Evolutionary conservation across 148 eudicot genomes (phyloP).

Genomic region (Nepenthes gracilis): DNA sequence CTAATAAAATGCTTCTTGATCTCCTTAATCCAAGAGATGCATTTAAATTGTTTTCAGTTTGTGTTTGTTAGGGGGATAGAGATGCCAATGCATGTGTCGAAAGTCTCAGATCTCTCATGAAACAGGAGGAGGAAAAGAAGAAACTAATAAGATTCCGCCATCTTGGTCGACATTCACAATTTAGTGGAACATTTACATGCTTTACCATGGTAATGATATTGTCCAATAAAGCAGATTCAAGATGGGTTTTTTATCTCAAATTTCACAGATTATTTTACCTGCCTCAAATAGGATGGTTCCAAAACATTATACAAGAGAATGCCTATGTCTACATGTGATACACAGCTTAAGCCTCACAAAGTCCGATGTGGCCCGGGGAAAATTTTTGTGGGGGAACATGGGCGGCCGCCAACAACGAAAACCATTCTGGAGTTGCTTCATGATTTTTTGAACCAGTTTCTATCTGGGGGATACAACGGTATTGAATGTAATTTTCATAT

Average conservation of each 20-base stretch:
- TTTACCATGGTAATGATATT: constrained; percentile 55
- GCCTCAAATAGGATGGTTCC: constrained; percentile 67
- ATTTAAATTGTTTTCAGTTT: constrained; percentile 6
- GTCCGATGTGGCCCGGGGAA: constrained; percentile 61
- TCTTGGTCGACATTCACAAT: constrained; percentile 52
- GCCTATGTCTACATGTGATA: constrained; percentile 49
- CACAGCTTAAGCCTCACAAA: constrained; percentile 46
- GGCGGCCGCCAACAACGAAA: constrained; percentile 53
- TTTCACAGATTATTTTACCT: constrained; percentile 5
- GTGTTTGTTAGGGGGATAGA: constrained; percentile 38
- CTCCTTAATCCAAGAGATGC: not conserved
- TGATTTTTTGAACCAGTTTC: constrained; percentile 65
- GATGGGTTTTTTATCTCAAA: not conserved
- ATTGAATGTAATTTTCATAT: constrained; percentile 5
- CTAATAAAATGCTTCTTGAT: not conserved
- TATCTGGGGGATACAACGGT: constrained; percentile 92
- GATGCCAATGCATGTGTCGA: constrained; percentile 40
- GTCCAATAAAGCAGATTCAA: constrained; percentile 1
- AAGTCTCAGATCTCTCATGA: constrained; percentile 60
- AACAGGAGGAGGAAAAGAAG: constrained; percentile 68
- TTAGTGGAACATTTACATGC: constrained; percentile 77
- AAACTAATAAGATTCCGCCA: constrained; percentile 42
- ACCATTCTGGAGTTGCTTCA: constrained; percentile 43
- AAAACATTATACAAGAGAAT: constrained; percentile 62
- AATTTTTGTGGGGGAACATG: constrained; percentile 44